Conservation (phyloP, 805 yeast genomes). For the Phaffomyces thermotolerans region DNA sequence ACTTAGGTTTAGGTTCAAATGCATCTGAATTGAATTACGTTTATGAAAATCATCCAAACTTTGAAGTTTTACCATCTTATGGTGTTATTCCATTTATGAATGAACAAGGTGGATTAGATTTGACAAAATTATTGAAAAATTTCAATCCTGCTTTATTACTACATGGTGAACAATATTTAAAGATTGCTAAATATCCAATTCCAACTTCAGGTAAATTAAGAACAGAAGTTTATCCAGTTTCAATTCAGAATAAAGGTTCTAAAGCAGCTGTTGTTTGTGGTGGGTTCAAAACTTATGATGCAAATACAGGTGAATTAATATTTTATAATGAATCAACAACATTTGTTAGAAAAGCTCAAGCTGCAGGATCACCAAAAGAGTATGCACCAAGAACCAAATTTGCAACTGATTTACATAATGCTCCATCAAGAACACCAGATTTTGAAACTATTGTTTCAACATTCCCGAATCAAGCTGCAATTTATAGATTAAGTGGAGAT, state of each 20-base stretch:
- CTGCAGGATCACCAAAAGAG: slow-evolving; percentile 35
- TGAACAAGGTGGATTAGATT: slow-evolving; percentile 49
- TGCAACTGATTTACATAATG: slow-evolving; percentile 54
- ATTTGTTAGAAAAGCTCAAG: slow-evolving; percentile 68
- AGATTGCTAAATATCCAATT: slow-evolving; percentile 66
- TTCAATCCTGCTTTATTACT: slow-evolving; percentile 85
- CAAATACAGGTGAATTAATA: slow-evolving; percentile 55
- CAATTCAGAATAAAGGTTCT: slow-evolving; percentile 75
- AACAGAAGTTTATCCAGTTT: slow-evolving; percentile 62
- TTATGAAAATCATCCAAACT: slow-evolving; percentile 69
- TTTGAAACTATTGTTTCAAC: slow-evolving; percentile 54
- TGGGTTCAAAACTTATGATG: slow-evolving; percentile 65
- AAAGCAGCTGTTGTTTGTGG: slow-evolving; percentile 73
- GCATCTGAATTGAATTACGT: slow-evolving; percentile 69
- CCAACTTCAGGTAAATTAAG: slow-evolving; percentile 61
- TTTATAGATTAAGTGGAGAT: slow-evolving; percentile 90
- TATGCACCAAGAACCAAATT: slow-evolving; percentile 47
- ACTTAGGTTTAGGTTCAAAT: slow-evolving; percentile 82
- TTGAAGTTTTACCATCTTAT: slow-evolving; percentile 82
- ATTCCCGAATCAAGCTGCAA: slow-evolving; percentile 69
- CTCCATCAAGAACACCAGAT: slow-evolving; percentile 63
- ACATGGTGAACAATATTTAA: slow-evolving; percentile 93
- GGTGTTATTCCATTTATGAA: slow-evolving; percentile 85
- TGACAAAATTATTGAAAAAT: slow-evolving; percentile 58
- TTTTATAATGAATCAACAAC: slow-evolving; percentile 80